Evolutionary conservation across 805 yeast genomes (phyloP).

Genomic region (Metschnikowia vanudenii): DNA sequence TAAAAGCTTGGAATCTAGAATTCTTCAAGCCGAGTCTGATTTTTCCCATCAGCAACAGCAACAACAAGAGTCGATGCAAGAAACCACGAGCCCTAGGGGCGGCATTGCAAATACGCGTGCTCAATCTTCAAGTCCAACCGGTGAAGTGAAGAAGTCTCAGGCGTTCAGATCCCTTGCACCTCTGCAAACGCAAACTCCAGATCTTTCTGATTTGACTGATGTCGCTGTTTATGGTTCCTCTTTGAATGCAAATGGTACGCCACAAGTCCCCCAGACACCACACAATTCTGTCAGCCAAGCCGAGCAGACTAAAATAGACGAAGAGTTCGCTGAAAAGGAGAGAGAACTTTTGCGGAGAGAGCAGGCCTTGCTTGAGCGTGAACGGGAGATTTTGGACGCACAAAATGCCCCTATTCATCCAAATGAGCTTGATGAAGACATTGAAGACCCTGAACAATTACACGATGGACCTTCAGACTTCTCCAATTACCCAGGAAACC

Average conservation of each 20-base stretch:
- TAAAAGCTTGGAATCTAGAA: constrained; percentile 2
- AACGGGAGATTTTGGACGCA: constrained; percentile 10
- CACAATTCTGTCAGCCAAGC: constrained; percentile 5
- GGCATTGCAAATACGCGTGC: background rate
- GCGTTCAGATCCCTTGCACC: background rate
- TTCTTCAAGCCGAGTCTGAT: constrained; percentile 4
- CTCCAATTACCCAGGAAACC: background rate
- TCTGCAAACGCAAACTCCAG: constrained; percentile 19
- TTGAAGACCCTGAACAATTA: constrained; percentile 6
- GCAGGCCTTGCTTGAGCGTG: constrained; percentile 24
- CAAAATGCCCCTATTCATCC: background rate
- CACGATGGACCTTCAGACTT: constrained; percentile 3
- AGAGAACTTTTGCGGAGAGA: constrained; percentile 28
- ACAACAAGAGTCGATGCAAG: background rate
- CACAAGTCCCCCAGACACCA: constrained; percentile 3
- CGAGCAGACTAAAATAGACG: background rate
- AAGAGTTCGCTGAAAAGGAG: constrained; percentile 20
- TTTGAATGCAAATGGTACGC: constrained; percentile 28
- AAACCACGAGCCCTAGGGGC: background rate
- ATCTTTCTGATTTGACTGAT: constrained; percentile 36
- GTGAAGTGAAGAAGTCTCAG: too few relatives aligned
- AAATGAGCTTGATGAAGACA: constrained; percentile 2
- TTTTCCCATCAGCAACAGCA: constrained; percentile 1
- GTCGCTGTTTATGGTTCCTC: constrained; percentile 39
- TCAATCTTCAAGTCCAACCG: too few relatives aligned